phyloP scores from a whole-genome alignment of 768 basidiomycete genomes.

The Lactarius psammicola region DNA sequence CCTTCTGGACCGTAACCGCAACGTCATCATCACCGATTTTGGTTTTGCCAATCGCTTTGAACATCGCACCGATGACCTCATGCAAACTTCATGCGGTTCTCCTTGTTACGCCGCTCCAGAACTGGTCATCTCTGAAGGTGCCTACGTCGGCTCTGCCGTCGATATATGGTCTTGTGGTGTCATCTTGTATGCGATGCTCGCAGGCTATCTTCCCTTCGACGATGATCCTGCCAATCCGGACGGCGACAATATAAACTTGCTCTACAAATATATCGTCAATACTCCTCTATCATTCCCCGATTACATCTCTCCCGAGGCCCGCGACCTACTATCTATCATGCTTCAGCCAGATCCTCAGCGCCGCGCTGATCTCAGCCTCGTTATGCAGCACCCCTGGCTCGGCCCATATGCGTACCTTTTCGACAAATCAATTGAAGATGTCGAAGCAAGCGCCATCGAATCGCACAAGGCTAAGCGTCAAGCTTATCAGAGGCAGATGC shows the following conservation, averaged over 20 bases:
- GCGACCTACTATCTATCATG: slow-evolving; percentile 86
- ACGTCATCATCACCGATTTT: slow-evolving; percentile 99
- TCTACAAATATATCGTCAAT: slow-evolving; percentile 98
- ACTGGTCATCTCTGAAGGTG: slow-evolving; percentile 93
- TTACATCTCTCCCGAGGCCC: slow-evolving; percentile 80
- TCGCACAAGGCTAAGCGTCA: slow-evolving; percentile 81
- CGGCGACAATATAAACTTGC: slow-evolving; percentile 97
- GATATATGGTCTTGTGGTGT: slow-evolving; percentile 98
- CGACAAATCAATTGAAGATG: slow-evolving; percentile 66
- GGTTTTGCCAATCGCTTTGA: slow-evolving; percentile 99
- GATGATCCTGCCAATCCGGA: slow-evolving; percentile 99
- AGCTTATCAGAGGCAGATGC: slow-evolving; percentile 81
- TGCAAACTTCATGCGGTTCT: slow-evolving; percentile 97
- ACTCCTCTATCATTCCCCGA: slow-evolving; percentile 97
- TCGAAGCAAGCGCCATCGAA: slow-evolving; percentile 78
- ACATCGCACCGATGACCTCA: slow-evolving; percentile 88
- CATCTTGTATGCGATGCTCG: slow-evolving; percentile 95
- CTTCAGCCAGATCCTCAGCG: slow-evolving; percentile 87
- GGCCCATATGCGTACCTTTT: slow-evolving; percentile 62
- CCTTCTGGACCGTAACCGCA: slow-evolving; percentile 93
- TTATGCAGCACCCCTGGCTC: slow-evolving; percentile 92
- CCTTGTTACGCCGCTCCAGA: slow-evolving; percentile 99
- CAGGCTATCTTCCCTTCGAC: slow-evolving; percentile 97
- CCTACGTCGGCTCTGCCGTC: slow-evolving; percentile 95
- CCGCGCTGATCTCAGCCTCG: slow-evolving; percentile 68